phyloP scores from a whole-genome alignment of 106 monocot genomes.

The Dioscorea zingiberensis region DNA sequence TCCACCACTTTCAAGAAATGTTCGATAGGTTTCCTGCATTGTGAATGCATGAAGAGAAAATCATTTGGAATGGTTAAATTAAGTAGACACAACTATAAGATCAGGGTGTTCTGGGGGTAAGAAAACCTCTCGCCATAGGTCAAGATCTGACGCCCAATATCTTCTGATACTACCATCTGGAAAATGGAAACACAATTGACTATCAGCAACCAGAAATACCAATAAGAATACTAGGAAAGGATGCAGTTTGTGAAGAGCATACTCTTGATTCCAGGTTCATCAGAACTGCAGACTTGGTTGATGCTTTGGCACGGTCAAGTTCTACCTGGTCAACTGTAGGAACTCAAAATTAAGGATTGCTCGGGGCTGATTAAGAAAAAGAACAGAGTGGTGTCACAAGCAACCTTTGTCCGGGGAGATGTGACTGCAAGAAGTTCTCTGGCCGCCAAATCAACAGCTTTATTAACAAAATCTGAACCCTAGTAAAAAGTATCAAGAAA shows the following conservation, averaged over 20 bases:
- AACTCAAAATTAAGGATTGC: slow-evolving; percentile 1
- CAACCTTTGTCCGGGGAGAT: slow-evolving; percentile 73
- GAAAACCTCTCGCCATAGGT: slow-evolving; percentile 76
- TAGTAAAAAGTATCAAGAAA: slow-evolving; percentile 6
- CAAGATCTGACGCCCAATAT: slow-evolving; percentile 76
- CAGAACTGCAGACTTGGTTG: slow-evolving; percentile 66
- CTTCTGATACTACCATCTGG: slow-evolving; percentile 74
- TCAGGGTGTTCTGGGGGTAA: no score
- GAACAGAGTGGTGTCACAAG: slow-evolving; percentile 1
- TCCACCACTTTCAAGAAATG: no score
- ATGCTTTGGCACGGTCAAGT: slow-evolving; percentile 70
- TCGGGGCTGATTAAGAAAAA: neutral
- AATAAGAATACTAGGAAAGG: no score
- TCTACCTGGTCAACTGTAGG: slow-evolving; percentile 59
- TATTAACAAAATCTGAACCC: slow-evolving; percentile 52
- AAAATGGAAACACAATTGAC: neutral
- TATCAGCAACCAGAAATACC: no score
- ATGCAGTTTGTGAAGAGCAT: neutral
- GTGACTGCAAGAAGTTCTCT: slow-evolving; percentile 66
- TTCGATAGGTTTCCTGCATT: no score
- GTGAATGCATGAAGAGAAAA: neutral
- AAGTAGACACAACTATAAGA: no score
- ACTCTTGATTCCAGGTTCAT: slow-evolving; percentile 85
- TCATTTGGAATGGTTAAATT: neutral
- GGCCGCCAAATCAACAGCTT: slow-evolving; percentile 77